Evolutionary conservation across 768 basidiomycete species (phyloP).

Genomic region (Suillus subalutaceus): DNA sequence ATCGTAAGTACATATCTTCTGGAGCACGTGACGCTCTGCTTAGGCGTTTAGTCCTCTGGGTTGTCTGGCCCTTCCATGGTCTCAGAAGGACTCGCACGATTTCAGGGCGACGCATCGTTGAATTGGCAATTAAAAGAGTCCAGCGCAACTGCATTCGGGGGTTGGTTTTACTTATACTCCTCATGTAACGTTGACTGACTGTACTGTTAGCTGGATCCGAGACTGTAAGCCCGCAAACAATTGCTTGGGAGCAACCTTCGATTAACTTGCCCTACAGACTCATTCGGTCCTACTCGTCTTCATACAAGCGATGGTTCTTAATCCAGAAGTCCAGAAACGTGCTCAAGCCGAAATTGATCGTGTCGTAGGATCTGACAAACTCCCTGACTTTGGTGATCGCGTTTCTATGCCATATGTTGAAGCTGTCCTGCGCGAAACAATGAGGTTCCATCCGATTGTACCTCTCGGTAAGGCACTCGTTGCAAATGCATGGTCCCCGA

Average conservation of each 20-base stretch:
- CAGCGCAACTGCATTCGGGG: constrained; percentile 14
- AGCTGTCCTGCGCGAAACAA: constrained; percentile 26
- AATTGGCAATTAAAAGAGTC: constrained; percentile 14
- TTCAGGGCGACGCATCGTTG: constrained; percentile 5
- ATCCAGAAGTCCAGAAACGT: constrained; percentile 15
- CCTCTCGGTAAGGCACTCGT: constrained; percentile 26
- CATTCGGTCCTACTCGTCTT: constrained; percentile 12
- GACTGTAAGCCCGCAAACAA: constrained; percentile 7
- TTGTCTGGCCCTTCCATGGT: constrained; percentile 42
- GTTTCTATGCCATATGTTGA: constrained; percentile 18
- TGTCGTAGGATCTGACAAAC: constrained; percentile 13
- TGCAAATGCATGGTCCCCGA: not conserved
- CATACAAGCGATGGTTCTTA: constrained; percentile 21
- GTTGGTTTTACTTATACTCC: not conserved
- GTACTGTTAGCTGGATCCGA: constrained; percentile 6
- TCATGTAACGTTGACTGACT: not conserved
- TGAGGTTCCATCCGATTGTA: constrained; percentile 27
- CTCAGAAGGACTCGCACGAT: constrained; percentile 8
- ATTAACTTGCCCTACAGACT: constrained; percentile 11
- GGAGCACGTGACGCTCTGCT: not conserved
- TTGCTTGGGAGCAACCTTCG: not conserved
- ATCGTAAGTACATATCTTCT: constrained; percentile 9
- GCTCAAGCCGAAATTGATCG: constrained; percentile 20
- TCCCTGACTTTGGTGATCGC: constrained; percentile 17
- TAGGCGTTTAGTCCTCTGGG: constrained; percentile 30